Evolutionary conservation across 371 early-diverging fungal genomes (phyloP), one percentile per base, ranked within the genome.

Genomic region (Nematocida homosporus): DNA sequence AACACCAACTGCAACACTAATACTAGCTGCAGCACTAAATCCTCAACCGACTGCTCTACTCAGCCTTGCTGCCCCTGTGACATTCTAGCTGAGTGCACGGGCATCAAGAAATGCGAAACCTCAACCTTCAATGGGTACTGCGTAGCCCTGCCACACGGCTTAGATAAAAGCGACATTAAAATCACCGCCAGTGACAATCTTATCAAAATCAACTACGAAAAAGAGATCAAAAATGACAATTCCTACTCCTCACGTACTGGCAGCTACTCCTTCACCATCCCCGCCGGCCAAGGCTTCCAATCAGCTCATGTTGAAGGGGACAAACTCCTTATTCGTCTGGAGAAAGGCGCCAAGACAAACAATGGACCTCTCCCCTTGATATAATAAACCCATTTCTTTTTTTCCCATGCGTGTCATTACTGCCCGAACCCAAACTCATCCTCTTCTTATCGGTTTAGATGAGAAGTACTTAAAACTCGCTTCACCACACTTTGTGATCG

Each of bases 331-430:
- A 13, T 57, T 18, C 8, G 34, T 8, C 16, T 38, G 25, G 59
- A 57, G 8, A 34, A 57, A 13, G 40, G 54, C 29, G 54, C 8
- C 20, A 20, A 53, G 34, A 13, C 13, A 44, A 44, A 44, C 13
- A 44, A 20, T 20, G 44, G 53, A 53, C 13, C 6, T 13, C n/a
- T 23, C 13, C 53, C n/a, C 34, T 6, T 23, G 6, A n/a, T 29
- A n/a, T 53, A 53, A 27, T 48, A 38, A 48, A 63, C 42, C 10
- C 20, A 44, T 4, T 47, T 10, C 30, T 18, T 6, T 42, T 72
- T 60, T 72, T 40, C 42, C n/a, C 6, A 72, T 72, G 75, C 48
- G 42, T 30, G 75, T 72, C 5, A 61, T 51, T 61, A 64, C 60
- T 27, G 77, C 63, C 10, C 18, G 29, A 61, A 20, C 47, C 16